Percentiles rank a stretch among this genome's conserved stretches.
Evolutionary conservation across 331 rosid genomes (phyloP).

Genomic region (Malus hybrid): DNA sequence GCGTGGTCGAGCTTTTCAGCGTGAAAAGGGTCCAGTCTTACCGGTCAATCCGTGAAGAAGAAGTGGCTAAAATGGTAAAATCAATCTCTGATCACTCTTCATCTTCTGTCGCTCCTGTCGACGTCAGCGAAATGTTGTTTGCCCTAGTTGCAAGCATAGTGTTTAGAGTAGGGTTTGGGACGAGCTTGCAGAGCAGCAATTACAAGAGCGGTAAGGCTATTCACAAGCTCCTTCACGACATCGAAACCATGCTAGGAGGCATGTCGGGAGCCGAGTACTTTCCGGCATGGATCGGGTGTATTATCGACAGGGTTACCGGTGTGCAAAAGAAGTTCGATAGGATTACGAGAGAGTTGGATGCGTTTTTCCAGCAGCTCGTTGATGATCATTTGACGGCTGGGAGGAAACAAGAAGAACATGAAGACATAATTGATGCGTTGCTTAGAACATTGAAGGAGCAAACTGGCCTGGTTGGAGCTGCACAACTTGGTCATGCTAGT

Average conservation of each 20-base stretch:
- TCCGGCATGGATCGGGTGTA: constrained; percentile 17
- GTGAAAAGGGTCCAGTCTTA: constrained; percentile 24
- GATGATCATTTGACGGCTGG: constrained; percentile 28
- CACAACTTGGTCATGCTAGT: constrained; percentile 5
- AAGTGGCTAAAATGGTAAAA: constrained; percentile 16
- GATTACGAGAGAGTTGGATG: constrained; percentile 8
- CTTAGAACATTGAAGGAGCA: constrained; percentile 10
- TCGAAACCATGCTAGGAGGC: constrained; percentile 5
- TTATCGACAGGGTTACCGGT: constrained; percentile 25
- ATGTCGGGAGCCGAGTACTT: constrained; percentile 16
- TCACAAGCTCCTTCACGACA: constrained; percentile 9
- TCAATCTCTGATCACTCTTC: constrained; percentile 13
- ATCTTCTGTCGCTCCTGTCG: constrained; percentile 15
- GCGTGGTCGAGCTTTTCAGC: constrained; percentile 36
- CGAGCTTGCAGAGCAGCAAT: constrained; percentile 9
- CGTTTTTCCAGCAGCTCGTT: constrained; percentile 21
- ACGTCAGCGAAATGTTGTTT: constrained; percentile 34
- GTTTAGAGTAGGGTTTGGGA: constrained; percentile 33
- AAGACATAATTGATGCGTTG: constrained; percentile 32
- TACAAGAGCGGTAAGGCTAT: constrained; percentile 6
- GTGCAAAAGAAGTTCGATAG: constrained; percentile 1
- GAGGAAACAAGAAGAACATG: constrained; percentile 15
- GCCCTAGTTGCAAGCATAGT: constrained; percentile 18
- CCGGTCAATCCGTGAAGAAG: constrained; percentile 27
- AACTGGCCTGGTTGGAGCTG: not conserved